These are phyloP conservation scores for Paxillus involutus DNA, from an alignment of 768 basidiomycete genomes.

Conservation along the genomic window DNA sequence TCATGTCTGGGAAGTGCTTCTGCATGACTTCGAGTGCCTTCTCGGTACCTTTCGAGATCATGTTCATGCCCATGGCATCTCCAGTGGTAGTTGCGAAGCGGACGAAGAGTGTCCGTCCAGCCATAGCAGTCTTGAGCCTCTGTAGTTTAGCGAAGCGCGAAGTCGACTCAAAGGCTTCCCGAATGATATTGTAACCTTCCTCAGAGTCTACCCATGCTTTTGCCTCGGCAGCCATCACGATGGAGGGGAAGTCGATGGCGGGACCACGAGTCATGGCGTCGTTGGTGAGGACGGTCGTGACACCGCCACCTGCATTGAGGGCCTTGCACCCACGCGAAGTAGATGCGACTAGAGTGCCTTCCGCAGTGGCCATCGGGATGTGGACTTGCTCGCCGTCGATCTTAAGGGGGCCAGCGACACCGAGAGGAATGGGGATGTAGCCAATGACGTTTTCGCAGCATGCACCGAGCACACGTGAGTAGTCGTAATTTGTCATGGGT, in stretches of 20 bases:
- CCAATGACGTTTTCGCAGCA: constrained; percentile 99
- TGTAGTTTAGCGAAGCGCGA: constrained; percentile 89
- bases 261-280: constrained; percentile 99
- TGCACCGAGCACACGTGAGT: constrained; percentile 89
- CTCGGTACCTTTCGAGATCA: constrained; percentile 99
- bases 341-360: constrained; percentile 97
- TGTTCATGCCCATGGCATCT: constrained; percentile 99
- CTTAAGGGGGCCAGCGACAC: constrained; percentile 92
- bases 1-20: constrained; percentile 86
- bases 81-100: constrained; percentile 94
- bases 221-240: constrained; percentile 78
- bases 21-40: constrained; percentile 83
- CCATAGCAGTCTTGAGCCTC: constrained; percentile 84
- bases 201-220: constrained; percentile 85
- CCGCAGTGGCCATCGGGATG: constrained; percentile 99
- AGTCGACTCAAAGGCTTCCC: constrained; percentile 90
- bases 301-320: constrained; percentile 93
- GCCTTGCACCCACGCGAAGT: constrained; percentile 98
- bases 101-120: constrained; percentile 90
- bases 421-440: constrained; percentile 94
- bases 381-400: constrained; percentile 83
- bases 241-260: constrained; percentile 91
- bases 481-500: constrained; percentile 87
- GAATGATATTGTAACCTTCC: constrained; percentile 74
- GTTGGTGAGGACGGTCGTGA: constrained; percentile 86